Evolutionary conservation across 225 moss, liverwort and hornwort genomes (phyloP), one percentile per base, ranked within the genome.

Genomic region (Climacium dendroides): DNA sequence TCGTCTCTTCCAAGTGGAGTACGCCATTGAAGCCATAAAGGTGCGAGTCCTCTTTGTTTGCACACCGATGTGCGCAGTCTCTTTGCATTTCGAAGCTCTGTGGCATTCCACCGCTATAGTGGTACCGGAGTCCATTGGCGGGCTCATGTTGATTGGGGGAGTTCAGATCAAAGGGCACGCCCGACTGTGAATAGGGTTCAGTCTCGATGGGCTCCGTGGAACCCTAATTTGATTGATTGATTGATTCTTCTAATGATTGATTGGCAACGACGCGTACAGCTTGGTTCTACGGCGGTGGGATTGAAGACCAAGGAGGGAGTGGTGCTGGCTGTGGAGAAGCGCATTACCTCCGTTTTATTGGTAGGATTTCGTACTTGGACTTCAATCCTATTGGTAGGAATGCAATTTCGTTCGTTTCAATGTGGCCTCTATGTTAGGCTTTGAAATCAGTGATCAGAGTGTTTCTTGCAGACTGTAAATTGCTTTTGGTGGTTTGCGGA

Each of bases 11-110:
- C 93, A 93, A 88, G 93, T 93, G 84, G 93, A 93, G 89, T 92
- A 93, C 64, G 93, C 93, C 19, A 93, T 93, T 82, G 93, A 93
- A 84, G 93, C 93, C 82, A 93, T 92, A 10, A 93, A 93, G 93
- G 93, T 93, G 45, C 41, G 81, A 39, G 43, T 57, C 10, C 53
- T 55, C 34, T 4, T 11, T 19, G 13, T 69, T 9, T 67, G 24
- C 4, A 41, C 39, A 8, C 37, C 7, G 23, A 30, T 58, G 6
- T 8, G 45, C 45, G 50, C 15, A 50, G 48, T 63, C 62, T 37
- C n/a, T 39, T 84, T 78, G 35, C 54, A 63, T 66, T 86, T 75
- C 39, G 43, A 34, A 39, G 50, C 34, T 66, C 22, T 28, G 43
- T 60, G 79, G 47, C 50, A 16, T 24, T 80, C 30, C n/a, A 54